Evolutionary conservation across 75 land plant genomes (phyloP).

Genomic region (Pinus tabuliformis): DNA sequence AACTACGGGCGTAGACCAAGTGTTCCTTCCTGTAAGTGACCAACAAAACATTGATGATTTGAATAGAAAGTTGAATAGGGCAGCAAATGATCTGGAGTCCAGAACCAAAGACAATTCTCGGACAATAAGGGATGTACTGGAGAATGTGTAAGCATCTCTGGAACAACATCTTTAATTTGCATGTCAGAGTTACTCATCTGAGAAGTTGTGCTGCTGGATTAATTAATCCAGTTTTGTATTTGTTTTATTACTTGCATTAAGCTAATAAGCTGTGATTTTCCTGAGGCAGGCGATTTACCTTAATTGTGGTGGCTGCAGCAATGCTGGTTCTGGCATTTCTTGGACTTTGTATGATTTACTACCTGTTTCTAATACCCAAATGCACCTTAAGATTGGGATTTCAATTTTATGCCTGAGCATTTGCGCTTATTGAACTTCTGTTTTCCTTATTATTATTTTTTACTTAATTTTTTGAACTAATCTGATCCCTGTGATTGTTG

Average conservation of each 20-base stretch:
- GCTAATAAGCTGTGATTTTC: background rate
- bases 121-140: constrained; percentile 33
- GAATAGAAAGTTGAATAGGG: constrained; percentile 39
- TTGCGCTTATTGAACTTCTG: background rate
- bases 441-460: background rate
- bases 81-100: constrained; percentile 43
- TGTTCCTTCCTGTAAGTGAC: constrained; percentile 42
- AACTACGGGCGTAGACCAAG: constrained; percentile 30
- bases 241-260: background rate
- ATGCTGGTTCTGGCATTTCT: constrained; percentile 81
- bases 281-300: constrained; percentile 59
- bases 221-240: background rate
- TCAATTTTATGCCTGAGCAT: background rate
- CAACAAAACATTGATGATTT: constrained; percentile 47
- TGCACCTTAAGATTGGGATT: background rate
- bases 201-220: background rate
- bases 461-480: background rate
- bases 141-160: constrained; percentile 55
- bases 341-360: constrained; percentile 67
- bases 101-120: constrained; percentile 53
- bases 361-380: background rate
- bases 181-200: background rate
- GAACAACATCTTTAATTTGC: background rate
- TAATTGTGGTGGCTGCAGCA: constrained; percentile 67
- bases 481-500: background rate